Conservation (phyloP, 345 rosid genomes). For the thale cress (Arabidopsis thaliana) region DNA sequence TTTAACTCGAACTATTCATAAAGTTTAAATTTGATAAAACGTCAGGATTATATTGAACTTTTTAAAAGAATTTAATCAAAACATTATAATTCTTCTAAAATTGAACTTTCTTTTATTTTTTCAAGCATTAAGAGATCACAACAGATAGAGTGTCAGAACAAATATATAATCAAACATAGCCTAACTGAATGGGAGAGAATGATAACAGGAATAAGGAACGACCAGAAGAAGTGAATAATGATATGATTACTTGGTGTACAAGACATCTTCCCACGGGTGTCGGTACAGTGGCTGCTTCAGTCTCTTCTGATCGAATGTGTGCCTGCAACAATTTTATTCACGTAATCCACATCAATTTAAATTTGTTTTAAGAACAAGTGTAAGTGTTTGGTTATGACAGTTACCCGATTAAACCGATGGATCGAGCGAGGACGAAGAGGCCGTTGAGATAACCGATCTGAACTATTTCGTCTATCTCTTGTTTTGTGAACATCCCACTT, state of each 20-base stretch:
- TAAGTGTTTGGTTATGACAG: constrained; percentile 19
- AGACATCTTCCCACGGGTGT: constrained; percentile 98
- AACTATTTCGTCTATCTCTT: constrained; percentile 88
- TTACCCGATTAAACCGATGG: constrained; percentile 90
- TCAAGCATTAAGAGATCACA: background rate
- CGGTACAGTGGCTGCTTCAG: constrained; percentile 95
- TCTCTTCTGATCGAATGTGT: constrained; percentile 95
- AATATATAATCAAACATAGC: background rate
- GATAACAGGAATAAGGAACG: background rate
- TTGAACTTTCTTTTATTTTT: background rate
- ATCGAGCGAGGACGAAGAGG: constrained; percentile 91
- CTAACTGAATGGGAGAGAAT: constrained; percentile 4
- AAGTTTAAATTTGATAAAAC: background rate
- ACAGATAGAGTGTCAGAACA: background rate
- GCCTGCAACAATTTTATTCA: constrained; percentile 53
- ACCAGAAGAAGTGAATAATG: background rate
- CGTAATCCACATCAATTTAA: background rate
- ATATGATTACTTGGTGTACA: constrained; percentile 76
- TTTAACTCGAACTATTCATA: background rate
- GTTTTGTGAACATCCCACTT: constrained; percentile 91
- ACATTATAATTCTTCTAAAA: too few relatives aligned
- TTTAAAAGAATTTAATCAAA: background rate
- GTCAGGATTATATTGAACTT: background rate
- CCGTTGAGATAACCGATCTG: constrained; percentile 89
- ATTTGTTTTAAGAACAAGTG: background rate